These are phyloP conservation scores for Fusarium floridanum DNA, from an alignment of 2,329 filamentous ascomycete genomes.

Conservation along the genomic window DNA sequence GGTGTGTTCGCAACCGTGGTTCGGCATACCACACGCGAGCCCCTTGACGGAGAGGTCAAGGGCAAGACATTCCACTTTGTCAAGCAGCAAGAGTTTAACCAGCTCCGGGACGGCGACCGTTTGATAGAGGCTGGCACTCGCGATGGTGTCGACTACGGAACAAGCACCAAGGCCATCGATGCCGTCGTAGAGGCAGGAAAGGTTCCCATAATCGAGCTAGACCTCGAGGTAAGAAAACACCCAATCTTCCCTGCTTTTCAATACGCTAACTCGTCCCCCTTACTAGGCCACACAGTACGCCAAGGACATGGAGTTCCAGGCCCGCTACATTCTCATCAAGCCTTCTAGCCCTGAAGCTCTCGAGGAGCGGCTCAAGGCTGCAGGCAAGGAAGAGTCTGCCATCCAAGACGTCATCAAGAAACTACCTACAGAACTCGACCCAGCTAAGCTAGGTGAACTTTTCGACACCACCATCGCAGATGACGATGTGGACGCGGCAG, in stretches of 20 bases:
- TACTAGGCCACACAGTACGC: slow-evolving; percentile 67
- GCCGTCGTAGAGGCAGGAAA: slow-evolving; percentile 66
- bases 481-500: slow-evolving; percentile 43
- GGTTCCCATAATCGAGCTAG: slow-evolving; percentile 69
- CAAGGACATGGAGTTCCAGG: slow-evolving; percentile 68
- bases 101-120: slow-evolving; percentile 70
- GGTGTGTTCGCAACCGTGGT: slow-evolving; percentile 73
- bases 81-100: slow-evolving; percentile 65
- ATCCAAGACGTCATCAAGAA: slow-evolving; percentile 44
- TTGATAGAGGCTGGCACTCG: slow-evolving; percentile 68
- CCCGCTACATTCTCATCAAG: slow-evolving; percentile 67
- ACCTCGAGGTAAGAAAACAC: slow-evolving; percentile 61
- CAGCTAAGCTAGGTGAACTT: slow-evolving; percentile 41
- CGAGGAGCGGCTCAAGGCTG: slow-evolving; percentile 47
- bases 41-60: slow-evolving; percentile 63
- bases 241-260: background rate
- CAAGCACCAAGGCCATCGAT: slow-evolving; percentile 66
- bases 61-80: slow-evolving; percentile 70
- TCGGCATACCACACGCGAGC: slow-evolving; percentile 66
- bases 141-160: slow-evolving; percentile 67
- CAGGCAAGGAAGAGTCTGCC: slow-evolving; percentile 39
- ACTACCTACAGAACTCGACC: slow-evolving; percentile 43
- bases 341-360: slow-evolving; percentile 52
- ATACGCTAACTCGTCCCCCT: slow-evolving; percentile 5
- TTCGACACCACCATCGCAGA: slow-evolving; percentile 48